Conservation (phyloP, 257 asterid genomes). For the Nicotiana sylvestris region DNA sequence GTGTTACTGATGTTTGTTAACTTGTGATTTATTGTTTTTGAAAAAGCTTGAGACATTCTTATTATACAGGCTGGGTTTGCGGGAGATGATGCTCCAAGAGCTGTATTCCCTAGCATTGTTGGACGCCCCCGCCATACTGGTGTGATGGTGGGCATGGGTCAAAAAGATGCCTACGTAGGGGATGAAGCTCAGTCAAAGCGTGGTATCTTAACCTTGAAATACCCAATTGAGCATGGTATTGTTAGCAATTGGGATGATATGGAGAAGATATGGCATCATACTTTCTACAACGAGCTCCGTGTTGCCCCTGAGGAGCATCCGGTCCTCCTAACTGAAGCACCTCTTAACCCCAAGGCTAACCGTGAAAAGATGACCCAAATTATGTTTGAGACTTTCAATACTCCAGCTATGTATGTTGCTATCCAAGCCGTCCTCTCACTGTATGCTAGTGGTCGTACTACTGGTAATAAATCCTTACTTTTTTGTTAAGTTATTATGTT, state of each 20-base stretch:
- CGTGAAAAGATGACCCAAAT: not conserved
- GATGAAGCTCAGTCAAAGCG: not conserved
- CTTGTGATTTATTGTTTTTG: no score
- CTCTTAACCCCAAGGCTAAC: not conserved
- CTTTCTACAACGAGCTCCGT: not conserved
- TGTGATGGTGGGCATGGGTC: not conserved
- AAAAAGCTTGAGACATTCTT: no score
- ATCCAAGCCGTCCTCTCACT: not conserved
- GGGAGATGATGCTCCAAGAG: not conserved
- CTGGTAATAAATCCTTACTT: not conserved
- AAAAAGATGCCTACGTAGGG: not conserved
- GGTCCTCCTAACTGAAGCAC: not conserved
- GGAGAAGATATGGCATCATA: not conserved
- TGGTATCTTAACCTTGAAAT: not conserved
- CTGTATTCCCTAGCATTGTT: not conserved
- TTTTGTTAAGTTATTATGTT: no score
- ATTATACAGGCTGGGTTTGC: not conserved
- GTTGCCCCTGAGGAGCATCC: not conserved
- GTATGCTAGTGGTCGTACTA: not conserved
- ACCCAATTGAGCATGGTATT: not conserved
- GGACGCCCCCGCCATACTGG: not conserved
- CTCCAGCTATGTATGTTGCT: not conserved
- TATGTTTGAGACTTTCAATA: not conserved
- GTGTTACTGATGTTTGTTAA: no score
- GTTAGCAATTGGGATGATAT: not conserved